Percentiles rank a stretch among this genome's conserved stretches.
Evolutionary conservation across 768 basidiomycete species (phyloP).

Genomic region (Naganishia onofrii): DNA sequence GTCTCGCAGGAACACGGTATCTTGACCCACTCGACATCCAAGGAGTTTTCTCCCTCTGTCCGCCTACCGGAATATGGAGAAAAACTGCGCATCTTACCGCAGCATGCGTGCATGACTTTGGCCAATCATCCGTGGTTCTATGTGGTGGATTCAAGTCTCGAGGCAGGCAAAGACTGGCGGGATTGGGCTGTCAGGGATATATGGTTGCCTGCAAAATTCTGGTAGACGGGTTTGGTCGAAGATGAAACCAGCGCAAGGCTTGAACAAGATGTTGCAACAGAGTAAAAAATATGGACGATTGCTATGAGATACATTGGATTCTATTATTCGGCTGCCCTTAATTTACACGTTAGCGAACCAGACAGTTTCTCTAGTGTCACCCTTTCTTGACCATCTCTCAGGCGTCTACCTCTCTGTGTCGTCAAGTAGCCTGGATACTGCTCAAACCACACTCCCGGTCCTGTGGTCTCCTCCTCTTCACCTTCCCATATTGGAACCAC

Average conservation of each 20-base stretch:
- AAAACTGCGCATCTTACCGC: constrained; percentile 70
- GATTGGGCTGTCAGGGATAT: constrained; percentile 65
- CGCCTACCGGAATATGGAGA: constrained; percentile 60
- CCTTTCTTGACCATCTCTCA: background rate
- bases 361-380: background rate
- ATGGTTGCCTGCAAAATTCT: constrained; percentile 89
- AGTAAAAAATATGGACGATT: background rate
- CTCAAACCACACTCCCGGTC: constrained; percentile 10
- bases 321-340: background rate
- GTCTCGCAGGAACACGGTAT: constrained; percentile 68
- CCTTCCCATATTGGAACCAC: constrained; percentile 4
- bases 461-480: background rate
- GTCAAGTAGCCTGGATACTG: constrained; percentile 13
- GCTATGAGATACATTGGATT: background rate
- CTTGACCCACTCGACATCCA: constrained; percentile 47
- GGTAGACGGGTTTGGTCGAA: too few species aligned
- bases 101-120: constrained; percentile 79
- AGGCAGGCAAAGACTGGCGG: constrained; percentile 48
- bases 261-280: background rate
- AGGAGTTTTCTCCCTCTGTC: constrained; percentile 3
- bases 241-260: too few species aligned
- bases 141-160: constrained; percentile 64
- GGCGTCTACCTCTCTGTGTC: constrained; percentile 9
- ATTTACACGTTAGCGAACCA: background rate
- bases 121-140: constrained; percentile 82